These are phyloP conservation scores for Pisolithus albus DNA, from an alignment of 768 basidiomycete species.

Conservation along the genomic window DNA sequence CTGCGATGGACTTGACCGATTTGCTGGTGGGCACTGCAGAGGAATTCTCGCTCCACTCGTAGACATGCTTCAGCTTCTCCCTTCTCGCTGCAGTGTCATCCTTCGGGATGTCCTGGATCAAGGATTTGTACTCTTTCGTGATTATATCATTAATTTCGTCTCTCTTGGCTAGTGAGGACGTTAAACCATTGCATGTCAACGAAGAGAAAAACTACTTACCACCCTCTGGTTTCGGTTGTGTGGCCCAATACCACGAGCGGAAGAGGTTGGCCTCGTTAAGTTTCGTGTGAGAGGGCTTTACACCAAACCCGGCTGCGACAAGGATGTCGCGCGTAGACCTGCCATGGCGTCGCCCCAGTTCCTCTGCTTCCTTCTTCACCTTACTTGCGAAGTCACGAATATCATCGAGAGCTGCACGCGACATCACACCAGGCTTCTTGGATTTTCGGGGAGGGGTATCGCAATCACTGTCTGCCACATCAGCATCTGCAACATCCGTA, in stretches of 20 bases:
- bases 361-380: not conserved
- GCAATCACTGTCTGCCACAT: not conserved
- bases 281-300: not conserved
- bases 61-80: not conserved
- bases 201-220: not conserved
- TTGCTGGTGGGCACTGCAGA: too few species aligned
- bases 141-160: not conserved
- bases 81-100: not conserved
- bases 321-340: not conserved
- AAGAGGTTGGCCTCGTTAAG: constrained; percentile 1
- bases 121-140: not conserved
- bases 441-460: not conserved
- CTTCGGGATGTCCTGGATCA: not conserved
- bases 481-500: not conserved
- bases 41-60: not conserved
- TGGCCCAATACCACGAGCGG: not conserved
- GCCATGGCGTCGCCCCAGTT: not conserved
- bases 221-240: not conserved
- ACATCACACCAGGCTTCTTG: not conserved
- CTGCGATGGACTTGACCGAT: too few species aligned
- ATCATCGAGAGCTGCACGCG: not conserved
- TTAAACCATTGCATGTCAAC: not conserved
- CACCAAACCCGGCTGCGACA: not conserved
- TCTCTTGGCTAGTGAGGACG: not conserved
- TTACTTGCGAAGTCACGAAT: not conserved